Conservation (phyloP, 257 asterid genomes). For the Galeopsis tetrahit region DNA sequence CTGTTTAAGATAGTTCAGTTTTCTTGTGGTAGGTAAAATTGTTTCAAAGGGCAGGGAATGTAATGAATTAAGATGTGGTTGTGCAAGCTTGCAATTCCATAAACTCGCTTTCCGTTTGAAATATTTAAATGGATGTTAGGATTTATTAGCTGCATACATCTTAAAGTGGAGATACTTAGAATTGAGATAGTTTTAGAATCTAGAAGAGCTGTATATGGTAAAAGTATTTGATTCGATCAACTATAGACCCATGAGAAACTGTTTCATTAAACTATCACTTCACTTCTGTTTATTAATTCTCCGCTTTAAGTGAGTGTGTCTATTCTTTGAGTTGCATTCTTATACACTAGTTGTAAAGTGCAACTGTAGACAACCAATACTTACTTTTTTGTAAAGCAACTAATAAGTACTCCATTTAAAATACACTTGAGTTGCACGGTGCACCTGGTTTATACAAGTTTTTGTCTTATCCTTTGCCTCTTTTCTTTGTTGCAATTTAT, state of each 20-base stretch:
- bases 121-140: background rate
- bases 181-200: slow-evolving; percentile 29
- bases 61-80: background rate
- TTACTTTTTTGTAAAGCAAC: too few relatives aligned
- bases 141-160: slow-evolving; percentile 28
- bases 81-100: slow-evolving; percentile 4
- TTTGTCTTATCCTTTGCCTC: slow-evolving; percentile 2
- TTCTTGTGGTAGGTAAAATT: slow-evolving; percentile 1
- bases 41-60: background rate
- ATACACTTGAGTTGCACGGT: too few relatives aligned
- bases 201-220: slow-evolving; percentile 37
- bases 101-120: background rate
- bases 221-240: slow-evolving; percentile 40
- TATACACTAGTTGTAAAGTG: too few relatives aligned
- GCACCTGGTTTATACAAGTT: too few relatives aligned
- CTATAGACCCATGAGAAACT: slow-evolving; percentile 43
- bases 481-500: slow-evolving; percentile 36
- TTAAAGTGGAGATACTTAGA: slow-evolving; percentile 24
- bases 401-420: too few relatives aligned
- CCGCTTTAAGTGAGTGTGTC: slow-evolving; percentile 12
- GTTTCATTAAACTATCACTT: slow-evolving; percentile 36
- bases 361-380: background rate
- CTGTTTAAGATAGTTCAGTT: slow-evolving; percentile 13
- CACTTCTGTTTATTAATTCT: background rate
- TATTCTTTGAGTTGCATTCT: background rate